Evolutionary conservation across 768 basidiomycete genomes (phyloP).

Genomic region (Podaxis sp.): DNA sequence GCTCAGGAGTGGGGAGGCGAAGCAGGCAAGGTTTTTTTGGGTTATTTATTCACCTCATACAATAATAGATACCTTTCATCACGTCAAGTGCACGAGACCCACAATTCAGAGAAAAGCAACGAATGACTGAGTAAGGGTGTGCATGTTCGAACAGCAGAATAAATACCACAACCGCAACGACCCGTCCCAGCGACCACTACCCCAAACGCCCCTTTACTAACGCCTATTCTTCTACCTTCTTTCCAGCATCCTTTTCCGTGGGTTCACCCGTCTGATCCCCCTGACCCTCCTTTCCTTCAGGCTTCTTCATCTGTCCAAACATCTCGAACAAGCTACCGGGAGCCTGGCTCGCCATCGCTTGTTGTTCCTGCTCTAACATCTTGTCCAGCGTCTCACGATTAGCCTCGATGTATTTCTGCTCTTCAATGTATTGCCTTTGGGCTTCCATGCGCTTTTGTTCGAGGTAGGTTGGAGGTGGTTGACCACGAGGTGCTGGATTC

Average conservation of each 20-base stretch:
- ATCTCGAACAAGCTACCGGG: slow-evolving; percentile 50
- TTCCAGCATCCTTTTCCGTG: neutral
- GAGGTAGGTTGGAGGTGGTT: slow-evolving; percentile 48
- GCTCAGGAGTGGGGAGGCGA: neutral
- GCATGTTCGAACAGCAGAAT: neutral
- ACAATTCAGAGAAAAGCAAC: neutral
- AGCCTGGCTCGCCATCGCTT: slow-evolving; percentile 40
- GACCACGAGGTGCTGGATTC: slow-evolving; percentile 24
- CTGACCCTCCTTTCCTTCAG: neutral
- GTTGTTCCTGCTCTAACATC: slow-evolving; percentile 29
- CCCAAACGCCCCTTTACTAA: neutral
- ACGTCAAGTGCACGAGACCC: neutral
- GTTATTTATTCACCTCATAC: neutral
- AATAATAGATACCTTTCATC: neutral
- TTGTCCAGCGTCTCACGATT: slow-evolving; percentile 31
- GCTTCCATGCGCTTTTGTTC: slow-evolving; percentile 53
- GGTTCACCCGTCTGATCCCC: neutral
- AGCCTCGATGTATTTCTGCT: slow-evolving; percentile 46
- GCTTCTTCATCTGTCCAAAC: slow-evolving; percentile 28
- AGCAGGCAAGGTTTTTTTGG: neutral
- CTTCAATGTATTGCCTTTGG: slow-evolving; percentile 45
- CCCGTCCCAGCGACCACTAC: neutral
- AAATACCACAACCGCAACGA: slow-evolving; percentile 1
- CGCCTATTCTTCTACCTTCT: slow-evolving; percentile 5
- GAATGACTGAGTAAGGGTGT: slow-evolving; percentile 9